These are phyloP conservation scores for Thielaviopsis ethacetica DNA, from an alignment of 2,329 filamentous ascomycete genomes.

Conservation along the genomic window DNA sequence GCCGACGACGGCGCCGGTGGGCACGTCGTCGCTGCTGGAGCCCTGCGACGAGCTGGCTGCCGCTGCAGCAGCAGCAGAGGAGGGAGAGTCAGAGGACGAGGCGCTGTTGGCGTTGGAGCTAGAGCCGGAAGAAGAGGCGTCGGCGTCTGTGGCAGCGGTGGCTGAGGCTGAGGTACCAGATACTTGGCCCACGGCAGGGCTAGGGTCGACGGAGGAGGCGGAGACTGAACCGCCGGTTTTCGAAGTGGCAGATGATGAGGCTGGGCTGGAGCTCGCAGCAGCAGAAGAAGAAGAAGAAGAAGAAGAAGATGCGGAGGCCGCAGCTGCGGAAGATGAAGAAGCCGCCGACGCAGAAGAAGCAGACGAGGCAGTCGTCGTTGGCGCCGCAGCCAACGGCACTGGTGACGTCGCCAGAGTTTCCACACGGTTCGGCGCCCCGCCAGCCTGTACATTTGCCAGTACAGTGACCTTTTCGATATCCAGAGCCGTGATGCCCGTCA, in stretches of 20 bases:
- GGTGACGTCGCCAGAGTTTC: background rate
- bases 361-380: background rate
- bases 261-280: background rate
- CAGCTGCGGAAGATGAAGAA: background rate
- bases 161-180: slow-evolving; percentile 9
- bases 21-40: slow-evolving; percentile 14
- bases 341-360: background rate
- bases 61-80: slow-evolving; percentile 7
- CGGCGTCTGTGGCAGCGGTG: background rate
- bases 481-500: slow-evolving; percentile 24
- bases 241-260: background rate
- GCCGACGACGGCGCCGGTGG: slow-evolving; percentile 33
- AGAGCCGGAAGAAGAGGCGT: background rate
- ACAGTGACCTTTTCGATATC: slow-evolving; percentile 21
- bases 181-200: slow-evolving; percentile 9
- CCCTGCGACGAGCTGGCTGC: slow-evolving; percentile 10
- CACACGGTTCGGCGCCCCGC: background rate
- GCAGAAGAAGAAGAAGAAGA: background rate
- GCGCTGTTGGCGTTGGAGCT: background rate
- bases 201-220: background rate
- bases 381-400: background rate
- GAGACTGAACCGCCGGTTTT: slow-evolving; percentile 2
- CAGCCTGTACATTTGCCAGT: slow-evolving; percentile 16
- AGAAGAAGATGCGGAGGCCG: background rate
- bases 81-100: background rate